A percentile compares a stretch with the other conserved stretches of the same genome.
phyloP scores from a whole-genome alignment of 495 filamentous ascomycete species.

The Glutinoglossum americanum region DNA sequence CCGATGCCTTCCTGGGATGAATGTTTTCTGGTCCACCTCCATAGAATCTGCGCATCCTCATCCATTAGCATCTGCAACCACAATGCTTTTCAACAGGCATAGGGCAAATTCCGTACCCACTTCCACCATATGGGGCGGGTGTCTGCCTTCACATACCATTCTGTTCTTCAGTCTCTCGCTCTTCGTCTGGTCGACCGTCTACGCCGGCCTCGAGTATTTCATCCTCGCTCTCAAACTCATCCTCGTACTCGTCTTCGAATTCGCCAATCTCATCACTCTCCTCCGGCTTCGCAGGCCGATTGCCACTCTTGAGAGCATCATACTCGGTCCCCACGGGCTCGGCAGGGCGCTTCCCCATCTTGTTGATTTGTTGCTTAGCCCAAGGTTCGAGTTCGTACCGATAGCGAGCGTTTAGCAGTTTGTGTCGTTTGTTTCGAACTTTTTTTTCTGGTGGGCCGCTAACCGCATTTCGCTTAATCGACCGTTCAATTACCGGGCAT shows the following conservation, averaged over 20 bases:
- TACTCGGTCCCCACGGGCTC: conserved; percentile 17
- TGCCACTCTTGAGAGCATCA: conserved; percentile 20
- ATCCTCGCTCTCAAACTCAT: conserved; percentile 92
- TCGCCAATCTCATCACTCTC: conserved; percentile 45
- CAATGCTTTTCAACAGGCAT: not conserved
- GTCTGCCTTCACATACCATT: conserved; percentile 15
- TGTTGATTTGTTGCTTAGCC: not conserved
- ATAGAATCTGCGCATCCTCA: conserved; percentile 35
- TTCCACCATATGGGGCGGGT: not conserved
- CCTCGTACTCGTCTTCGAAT: conserved; percentile 91
- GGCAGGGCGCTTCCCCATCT: conserved; percentile 24
- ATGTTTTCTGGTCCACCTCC: conserved; percentile 81
- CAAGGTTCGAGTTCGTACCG: not conserved
- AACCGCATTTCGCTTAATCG: not conserved
- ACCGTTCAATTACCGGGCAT: not conserved
- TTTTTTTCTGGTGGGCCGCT: not conserved
- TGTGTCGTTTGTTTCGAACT: not conserved
- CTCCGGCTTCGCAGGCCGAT: conserved; percentile 15
- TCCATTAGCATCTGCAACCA: not conserved
- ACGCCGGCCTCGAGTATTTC: conserved; percentile 89
- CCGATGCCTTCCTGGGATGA: conserved; percentile 78
- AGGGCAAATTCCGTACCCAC: not conserved
- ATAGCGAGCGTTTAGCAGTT: not conserved
- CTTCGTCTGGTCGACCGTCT: conserved; percentile 78
- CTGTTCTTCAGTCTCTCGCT: conserved; percentile 68